Evolutionary conservation across 148 eudicot genomes (phyloP).

Genomic region (Arctostaphylos glauca): DNA sequence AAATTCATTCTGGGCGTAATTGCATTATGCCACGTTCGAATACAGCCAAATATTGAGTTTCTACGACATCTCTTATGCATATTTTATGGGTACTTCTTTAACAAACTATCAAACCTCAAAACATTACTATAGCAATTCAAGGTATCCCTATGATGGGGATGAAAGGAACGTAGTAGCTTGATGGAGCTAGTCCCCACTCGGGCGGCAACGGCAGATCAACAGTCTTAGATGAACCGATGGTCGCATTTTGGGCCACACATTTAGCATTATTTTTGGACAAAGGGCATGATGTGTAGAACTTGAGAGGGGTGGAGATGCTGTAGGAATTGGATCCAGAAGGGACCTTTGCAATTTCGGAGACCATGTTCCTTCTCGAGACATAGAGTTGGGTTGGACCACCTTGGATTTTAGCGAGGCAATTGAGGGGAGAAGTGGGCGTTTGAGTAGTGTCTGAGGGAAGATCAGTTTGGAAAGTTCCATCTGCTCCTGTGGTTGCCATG

Average conservation of each 20-base stretch:
- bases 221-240: constrained; percentile 58
- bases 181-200: constrained; percentile 75
- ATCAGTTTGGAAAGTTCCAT: constrained; percentile 48
- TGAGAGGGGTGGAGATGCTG: constrained; percentile 40
- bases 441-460: constrained; percentile 40
- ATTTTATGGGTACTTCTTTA: not conserved
- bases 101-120: not conserved
- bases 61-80: too few species aligned
- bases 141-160: constrained; percentile 85
- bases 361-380: constrained; percentile 28
- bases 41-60: too few species aligned
- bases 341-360: constrained; percentile 23
- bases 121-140: constrained; percentile 18
- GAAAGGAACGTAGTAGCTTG: constrained; percentile 58
- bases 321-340: constrained; percentile 25
- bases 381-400: constrained; percentile 67
- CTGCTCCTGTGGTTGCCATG: constrained; percentile 37
- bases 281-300: constrained; percentile 59
- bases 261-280: not conserved
- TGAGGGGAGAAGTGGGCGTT: constrained; percentile 9
- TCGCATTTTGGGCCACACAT: constrained; percentile 21
- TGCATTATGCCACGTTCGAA: too few species aligned
- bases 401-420: constrained; percentile 51
- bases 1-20: too few species aligned
- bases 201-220: constrained; percentile 63